These are phyloP conservation scores for Russula olivacea DNA, from an alignment of 768 basidiomycete species.

Conservation along the genomic window DNA sequence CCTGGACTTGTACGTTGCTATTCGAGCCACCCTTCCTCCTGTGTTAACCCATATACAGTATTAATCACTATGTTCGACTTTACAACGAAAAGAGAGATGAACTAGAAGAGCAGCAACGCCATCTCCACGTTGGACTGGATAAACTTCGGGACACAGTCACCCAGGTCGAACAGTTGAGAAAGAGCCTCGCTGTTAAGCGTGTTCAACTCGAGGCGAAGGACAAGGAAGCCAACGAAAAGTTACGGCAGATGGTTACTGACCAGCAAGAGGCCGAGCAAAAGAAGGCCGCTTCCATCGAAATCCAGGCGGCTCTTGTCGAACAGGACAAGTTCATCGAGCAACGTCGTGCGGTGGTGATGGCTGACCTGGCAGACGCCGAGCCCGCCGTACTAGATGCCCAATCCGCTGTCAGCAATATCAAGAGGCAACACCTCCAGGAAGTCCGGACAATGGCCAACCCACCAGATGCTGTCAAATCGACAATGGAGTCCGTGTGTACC, in stretches of 20 bases:
- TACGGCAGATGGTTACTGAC: constrained; percentile 95
- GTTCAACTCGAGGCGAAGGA: constrained; percentile 91
- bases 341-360: constrained; percentile 83
- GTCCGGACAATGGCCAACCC: constrained; percentile 98
- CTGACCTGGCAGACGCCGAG: constrained; percentile 94
- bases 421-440: constrained; percentile 91
- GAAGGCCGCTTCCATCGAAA: constrained; percentile 92
- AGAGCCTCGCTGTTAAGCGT: constrained; percentile 91
- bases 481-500: constrained; percentile 98
- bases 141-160: constrained; percentile 94
- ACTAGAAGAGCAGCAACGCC: constrained; percentile 96
- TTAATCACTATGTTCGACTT: constrained; percentile 93
- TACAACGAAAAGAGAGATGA: constrained; percentile 97
- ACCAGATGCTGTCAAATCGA: constrained; percentile 93
- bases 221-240: constrained; percentile 92
- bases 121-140: constrained; percentile 95
- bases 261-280: constrained; percentile 99
- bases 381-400: constrained; percentile 95
- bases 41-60: constrained; percentile 43
- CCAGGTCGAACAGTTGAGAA: constrained; percentile 93
- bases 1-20: constrained; percentile 83
- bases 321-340: constrained; percentile 88
- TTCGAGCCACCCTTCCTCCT: constrained; percentile 6
- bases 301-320: constrained; percentile 87
- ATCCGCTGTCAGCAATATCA: constrained; percentile 95